These are phyloP conservation scores for Violaceomyces palustris DNA, from an alignment of 1,284 basidiomycete species.

Conservation along the genomic window DNA sequence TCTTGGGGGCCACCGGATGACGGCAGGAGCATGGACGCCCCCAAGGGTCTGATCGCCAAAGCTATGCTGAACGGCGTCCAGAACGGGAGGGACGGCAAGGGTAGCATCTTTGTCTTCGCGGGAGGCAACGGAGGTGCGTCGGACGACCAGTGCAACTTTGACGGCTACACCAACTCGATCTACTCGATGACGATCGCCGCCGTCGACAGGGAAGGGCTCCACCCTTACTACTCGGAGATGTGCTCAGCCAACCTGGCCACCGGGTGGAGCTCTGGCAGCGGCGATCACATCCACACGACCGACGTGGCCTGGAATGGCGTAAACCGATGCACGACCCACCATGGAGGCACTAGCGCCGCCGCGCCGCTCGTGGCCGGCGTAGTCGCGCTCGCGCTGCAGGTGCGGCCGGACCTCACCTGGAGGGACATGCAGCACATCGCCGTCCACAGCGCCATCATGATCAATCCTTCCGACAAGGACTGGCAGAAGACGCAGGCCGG, in stretches of 20 bases:
- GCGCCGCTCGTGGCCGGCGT: slow-evolving; percentile 72
- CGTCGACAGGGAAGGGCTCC: slow-evolving; percentile 82
- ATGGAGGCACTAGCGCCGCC: slow-evolving; percentile 96
- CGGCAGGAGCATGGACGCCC: slow-evolving; percentile 90
- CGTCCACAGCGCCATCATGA: slow-evolving; percentile 69
- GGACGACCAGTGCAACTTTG: slow-evolving; percentile 98
- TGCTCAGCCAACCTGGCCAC: slow-evolving; percentile 96
- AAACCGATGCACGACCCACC: slow-evolving; percentile 72
- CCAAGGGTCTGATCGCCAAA: slow-evolving; percentile 84
- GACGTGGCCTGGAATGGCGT: slow-evolving; percentile 67
- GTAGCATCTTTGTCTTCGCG: slow-evolving; percentile 93
- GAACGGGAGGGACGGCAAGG: slow-evolving; percentile 82
- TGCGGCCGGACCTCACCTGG: slow-evolving; percentile 82
- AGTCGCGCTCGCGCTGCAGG: slow-evolving; percentile 44
- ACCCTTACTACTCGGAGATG: slow-evolving; percentile 94
- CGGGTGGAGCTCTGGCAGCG: slow-evolving; percentile 91
- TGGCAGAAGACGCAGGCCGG: slow-evolving; percentile 83
- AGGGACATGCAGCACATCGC: slow-evolving; percentile 91
- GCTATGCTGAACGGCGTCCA: slow-evolving; percentile 91
- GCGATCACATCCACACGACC: slow-evolving; percentile 75
- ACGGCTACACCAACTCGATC: slow-evolving; percentile 97
- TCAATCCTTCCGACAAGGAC: slow-evolving; percentile 86
- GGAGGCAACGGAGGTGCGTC: slow-evolving; percentile 89
- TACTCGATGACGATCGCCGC: slow-evolving; percentile 94
- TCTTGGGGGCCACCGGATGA: slow-evolving; percentile 98